Conservation (phyloP, 768 basidiomycete species). For the Holtermanniella nyarrowii region DNA sequence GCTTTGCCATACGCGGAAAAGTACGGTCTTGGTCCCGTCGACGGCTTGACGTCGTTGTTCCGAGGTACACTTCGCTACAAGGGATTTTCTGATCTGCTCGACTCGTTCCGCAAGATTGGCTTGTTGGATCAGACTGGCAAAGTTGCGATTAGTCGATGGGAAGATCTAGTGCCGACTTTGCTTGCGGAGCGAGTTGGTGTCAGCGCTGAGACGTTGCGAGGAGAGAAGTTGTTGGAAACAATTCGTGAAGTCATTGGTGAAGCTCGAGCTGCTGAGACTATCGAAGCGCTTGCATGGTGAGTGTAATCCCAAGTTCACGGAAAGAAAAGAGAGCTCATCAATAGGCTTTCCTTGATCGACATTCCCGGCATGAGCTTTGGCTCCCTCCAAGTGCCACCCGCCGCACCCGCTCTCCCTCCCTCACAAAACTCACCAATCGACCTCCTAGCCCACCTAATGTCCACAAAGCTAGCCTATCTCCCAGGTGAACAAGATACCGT, state of each 20-base stretch:
- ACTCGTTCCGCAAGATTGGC: constrained; percentile 60
- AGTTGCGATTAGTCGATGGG: constrained; percentile 40
- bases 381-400: not conserved
- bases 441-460: constrained; percentile 60
- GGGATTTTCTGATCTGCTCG: constrained; percentile 66
- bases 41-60: constrained; percentile 54
- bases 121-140: constrained; percentile 47
- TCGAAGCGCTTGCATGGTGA: constrained; percentile 28
- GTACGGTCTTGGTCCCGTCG: constrained; percentile 50
- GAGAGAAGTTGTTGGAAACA: constrained; percentile 3
- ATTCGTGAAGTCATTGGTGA: constrained; percentile 10
- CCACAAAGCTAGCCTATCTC: constrained; percentile 59
- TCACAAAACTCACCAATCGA: constrained; percentile 48
- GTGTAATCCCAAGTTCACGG: too few species aligned
- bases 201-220: constrained; percentile 1
- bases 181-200: constrained; percentile 3
- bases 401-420: constrained; percentile 14
- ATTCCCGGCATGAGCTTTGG: not conserved
- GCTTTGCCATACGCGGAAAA: constrained; percentile 59
- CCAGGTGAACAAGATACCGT: constrained; percentile 75
- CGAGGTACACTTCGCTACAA: constrained; percentile 83
- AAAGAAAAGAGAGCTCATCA: too few species aligned
- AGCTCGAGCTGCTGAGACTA: constrained; percentile 10
- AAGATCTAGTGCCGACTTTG: constrained; percentile 42
- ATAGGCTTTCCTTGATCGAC: constrained; percentile 1